Conservation (phyloP, 2,329 filamentous ascomycete genomes). For the Diaporthe eres region DNA sequence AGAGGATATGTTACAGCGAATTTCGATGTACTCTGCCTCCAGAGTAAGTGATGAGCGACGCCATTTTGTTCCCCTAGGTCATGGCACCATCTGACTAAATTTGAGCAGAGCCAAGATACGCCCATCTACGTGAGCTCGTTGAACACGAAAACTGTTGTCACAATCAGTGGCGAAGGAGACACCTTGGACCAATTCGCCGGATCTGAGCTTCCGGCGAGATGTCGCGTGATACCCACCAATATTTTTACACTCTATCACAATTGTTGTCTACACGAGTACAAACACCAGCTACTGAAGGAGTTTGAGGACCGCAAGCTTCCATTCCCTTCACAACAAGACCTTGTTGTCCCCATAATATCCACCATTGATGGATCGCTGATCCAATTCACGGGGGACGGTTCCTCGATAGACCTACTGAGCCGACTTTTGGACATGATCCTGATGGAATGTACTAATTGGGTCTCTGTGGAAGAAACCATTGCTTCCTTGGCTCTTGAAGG, state of each 20-base stretch:
- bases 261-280: neutral
- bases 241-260: constrained; percentile 1
- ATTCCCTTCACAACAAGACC: neutral
- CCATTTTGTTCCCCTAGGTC: neutral
- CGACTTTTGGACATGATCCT: neutral
- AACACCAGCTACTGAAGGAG: neutral
- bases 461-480: neutral
- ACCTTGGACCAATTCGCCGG: neutral
- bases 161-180: constrained; percentile 4
- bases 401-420: neutral
- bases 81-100: neutral
- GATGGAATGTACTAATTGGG: neutral
- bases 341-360: constrained; percentile 2
- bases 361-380: constrained; percentile 8
- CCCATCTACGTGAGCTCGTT: neutral
- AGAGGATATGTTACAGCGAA: neutral
- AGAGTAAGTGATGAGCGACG: neutral
- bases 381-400: neutral
- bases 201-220: neutral
- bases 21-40: neutral
- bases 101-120: neutral
- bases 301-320: neutral
- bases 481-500: neutral
- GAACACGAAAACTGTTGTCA: neutral
- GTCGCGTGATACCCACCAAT: neutral